Percentiles rank a stretch among this genome's conserved stretches.
These are phyloP conservation scores for Sporisorium sorghi DNA, from an alignment of 1,284 basidiomycete genomes.

Conservation along the genomic window DNA sequence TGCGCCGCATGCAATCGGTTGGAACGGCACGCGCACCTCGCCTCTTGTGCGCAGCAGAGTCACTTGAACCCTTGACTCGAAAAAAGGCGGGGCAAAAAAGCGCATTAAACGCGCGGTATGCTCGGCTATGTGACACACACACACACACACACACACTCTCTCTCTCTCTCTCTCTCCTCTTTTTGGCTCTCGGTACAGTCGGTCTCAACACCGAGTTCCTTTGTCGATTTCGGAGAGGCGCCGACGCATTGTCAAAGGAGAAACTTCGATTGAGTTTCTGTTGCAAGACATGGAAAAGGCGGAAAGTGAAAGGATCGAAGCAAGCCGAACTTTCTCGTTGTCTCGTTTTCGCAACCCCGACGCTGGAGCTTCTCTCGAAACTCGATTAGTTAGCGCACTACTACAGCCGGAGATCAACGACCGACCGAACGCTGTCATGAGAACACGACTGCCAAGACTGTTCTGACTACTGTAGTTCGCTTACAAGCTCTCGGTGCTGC, in stretches of 20 bases:
- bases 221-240: too few relatives aligned
- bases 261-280: background rate
- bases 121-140: background rate
- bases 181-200: too few relatives aligned
- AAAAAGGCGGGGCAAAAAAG: too few relatives aligned
- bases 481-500: background rate
- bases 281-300: background rate
- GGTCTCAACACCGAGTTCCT: too few relatives aligned
- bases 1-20: slow-evolving; percentile 12
- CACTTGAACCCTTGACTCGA: slow-evolving; percentile 10
- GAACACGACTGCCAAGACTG: background rate
- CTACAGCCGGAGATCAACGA: background rate
- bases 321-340: background rate
- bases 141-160: too few relatives aligned
- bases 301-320: background rate
- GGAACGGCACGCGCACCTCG: slow-evolving; percentile 15
- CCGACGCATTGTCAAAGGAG: too few relatives aligned
- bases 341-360: background rate
- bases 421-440: background rate
- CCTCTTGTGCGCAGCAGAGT: background rate
- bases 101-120: too few relatives aligned
- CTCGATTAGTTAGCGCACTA: background rate
- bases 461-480: background rate
- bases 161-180: too few relatives aligned
- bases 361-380: background rate